Base-by-base conservation (phyloP, 2,329 filamentous ascomycete species). In the Alternaria solani region DNA sequence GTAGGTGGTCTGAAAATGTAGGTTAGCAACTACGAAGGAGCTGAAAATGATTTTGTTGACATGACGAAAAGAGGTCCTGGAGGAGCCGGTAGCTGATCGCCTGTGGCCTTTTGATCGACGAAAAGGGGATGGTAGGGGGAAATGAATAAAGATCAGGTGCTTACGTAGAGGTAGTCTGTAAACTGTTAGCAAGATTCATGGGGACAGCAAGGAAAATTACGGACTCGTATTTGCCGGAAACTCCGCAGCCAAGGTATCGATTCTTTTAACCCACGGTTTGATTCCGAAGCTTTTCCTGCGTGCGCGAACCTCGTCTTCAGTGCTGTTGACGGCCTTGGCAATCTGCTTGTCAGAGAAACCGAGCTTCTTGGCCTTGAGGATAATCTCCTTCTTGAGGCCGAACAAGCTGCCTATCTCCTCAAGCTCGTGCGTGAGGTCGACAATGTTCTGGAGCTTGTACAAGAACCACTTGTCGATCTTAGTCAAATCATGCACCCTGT, bases 401-500 rank as follows among this genome's bases (percentile, higher is more conserved):
- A 91, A 89, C 47, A 99, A 86, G 73, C 89, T 91, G 68, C 93
- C 94, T 62, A 93, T 88, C 32, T 90, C 88, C 82, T 97, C 88
- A 64, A 99, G 88, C 78, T 96, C 92, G 68, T 88, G 88, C 61
- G 91, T 92, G 83, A 91, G 94, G 80, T 98, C 88, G 53, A 97
- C 95, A 73, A 99, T 92, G 84, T 98, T 98, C 83, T 97, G 90
- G 52, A 99, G 88, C 87, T 99, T 98, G 88, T 97, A 88, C 72
- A 99, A 83, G 86, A 99, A 99, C 95, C 95, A 98, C 82, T 96
- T 97, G 84, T 98, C 95, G 74, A 99, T 99, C 86, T 97, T 97
- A 82, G 91, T 96, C 70, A 99, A 84, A 7, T 97, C 93, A 77
- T 98, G 93, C 16, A 99, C 86, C 79, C 87, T 89, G 67, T 99